phyloP scores from a whole-genome alignment of 2,329 filamentous ascomycete species.

The Hypoxylon sp. region DNA sequence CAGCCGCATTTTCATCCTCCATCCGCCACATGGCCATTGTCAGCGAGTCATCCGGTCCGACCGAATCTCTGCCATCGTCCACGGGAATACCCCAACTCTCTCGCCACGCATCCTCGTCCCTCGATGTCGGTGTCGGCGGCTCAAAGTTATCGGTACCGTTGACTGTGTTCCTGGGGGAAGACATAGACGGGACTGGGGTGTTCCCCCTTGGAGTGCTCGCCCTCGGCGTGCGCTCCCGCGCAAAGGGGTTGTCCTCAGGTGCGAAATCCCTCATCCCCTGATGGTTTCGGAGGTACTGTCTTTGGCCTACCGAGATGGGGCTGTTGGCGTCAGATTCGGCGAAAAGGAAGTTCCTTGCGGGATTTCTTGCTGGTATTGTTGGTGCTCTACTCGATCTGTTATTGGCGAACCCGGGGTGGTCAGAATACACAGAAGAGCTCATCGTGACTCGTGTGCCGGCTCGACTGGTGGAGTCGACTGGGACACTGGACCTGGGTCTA shows the following conservation, averaged over 20 bases:
- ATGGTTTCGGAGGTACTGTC: constrained; percentile 33
- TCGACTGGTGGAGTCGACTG: not conserved
- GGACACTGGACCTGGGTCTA: not conserved
- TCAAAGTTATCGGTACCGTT: not conserved
- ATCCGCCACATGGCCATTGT: not conserved
- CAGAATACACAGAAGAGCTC: constrained; percentile 24
- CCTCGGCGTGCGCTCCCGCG: not conserved
- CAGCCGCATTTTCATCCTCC: not conserved
- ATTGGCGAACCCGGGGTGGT: constrained; percentile 1
- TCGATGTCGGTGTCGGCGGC: not conserved
- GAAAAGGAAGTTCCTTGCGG: constrained; percentile 34
- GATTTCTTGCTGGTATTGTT: constrained; percentile 11
- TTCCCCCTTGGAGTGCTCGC: not conserved
- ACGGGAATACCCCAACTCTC: constrained; percentile 15
- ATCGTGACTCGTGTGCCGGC: not conserved
- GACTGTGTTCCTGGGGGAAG: not conserved
- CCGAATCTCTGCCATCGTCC: not conserved
- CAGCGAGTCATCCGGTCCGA: constrained; percentile 17
- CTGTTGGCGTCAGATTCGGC: constrained; percentile 41
- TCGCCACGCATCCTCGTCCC: constrained; percentile 14
- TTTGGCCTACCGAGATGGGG: constrained; percentile 29
- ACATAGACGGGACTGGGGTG: not conserved
- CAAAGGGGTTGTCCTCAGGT: constrained; percentile 36
- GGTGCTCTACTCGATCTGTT: not conserved
- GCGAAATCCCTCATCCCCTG: constrained; percentile 33